Base-by-base conservation (phyloP, 2,329 filamentous ascomycete genomes). In the Colletotrichum sp. region DNA sequence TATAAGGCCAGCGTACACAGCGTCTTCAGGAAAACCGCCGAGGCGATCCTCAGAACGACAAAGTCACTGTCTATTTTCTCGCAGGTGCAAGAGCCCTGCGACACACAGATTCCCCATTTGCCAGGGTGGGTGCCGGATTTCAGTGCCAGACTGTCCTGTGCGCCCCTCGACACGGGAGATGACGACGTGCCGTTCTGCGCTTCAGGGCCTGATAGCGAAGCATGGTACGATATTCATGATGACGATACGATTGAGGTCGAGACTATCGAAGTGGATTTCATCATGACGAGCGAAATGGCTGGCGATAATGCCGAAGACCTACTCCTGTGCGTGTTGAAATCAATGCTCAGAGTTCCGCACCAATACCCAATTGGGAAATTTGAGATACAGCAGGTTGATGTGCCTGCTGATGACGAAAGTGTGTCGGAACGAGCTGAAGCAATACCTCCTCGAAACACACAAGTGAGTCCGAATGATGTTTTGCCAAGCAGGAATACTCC, bases 401-500 rank as follows among this genome's bases (percentile, higher is more conserved):
- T 18, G 15, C 36, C 36, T 39, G 15, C 36, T 18, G 36, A 39
- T 1, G 16, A 18, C 36, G 0, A 18, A 5, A 18, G 1, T 5
- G 7, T 8, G 36, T 18, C 36, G 4, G 0, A 39, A 39, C 15
- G 1, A 39, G 36, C 36, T 39, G 7, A 5, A 0, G 0, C 15
- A 39, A 18, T 0, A 39, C 1, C 36, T 39, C 1, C 36, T 1
- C 7, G 0, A 18, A 3, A 39, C 15, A 5, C 16, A 39, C 36
- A 39, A 18, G 36, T 1, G 7, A 18, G 36, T 39, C 4, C 15
- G 2, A 2, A 39, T 39, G 36, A 2, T 18, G 36, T 18, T 0
- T 39, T 9, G 36, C 34, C 15, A 5, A 4, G 7, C 15, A 39
- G 1, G 7, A 8, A 39, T 3, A 39, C 34, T 16, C 34, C 3